A percentile compares a stretch with the other conserved stretches of the same genome.
Conservation (phyloP, 257 asterid genomes). For the Solanum raphanifolium region DNA sequence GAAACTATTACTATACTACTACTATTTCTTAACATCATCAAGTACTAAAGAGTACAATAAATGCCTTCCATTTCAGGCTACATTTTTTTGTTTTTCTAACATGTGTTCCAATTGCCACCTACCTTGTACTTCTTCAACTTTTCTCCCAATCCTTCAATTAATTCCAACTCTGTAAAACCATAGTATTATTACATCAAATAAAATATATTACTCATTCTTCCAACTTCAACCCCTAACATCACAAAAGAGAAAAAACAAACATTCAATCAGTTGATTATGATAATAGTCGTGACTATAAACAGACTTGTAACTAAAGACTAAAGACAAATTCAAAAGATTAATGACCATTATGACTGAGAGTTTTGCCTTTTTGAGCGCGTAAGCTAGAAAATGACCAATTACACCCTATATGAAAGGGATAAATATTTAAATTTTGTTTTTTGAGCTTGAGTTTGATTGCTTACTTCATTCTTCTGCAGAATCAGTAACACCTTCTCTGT, state of each 20-base stretch:
- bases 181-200: neutral
- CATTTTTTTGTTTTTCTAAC: neutral
- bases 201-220: neutral
- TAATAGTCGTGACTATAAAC: neutral
- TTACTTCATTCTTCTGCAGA: constrained; percentile 39
- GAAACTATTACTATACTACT: neutral
- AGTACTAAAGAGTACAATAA: neutral
- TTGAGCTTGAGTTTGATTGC: neutral
- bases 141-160: neutral
- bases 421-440: too few relatives aligned
- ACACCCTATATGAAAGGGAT: too few relatives aligned
- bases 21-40: neutral
- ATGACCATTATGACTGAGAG: too few relatives aligned
- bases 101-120: neutral
- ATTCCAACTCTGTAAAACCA: neutral
- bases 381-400: neutral
- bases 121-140: neutral
- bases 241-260: neutral
- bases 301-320: neutral
- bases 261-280: neutral
- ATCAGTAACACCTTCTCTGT: constrained; percentile 42
- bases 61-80: neutral
- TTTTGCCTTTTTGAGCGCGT: neutral
- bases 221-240: neutral
- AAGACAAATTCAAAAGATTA: neutral